These are phyloP conservation scores for Rhynchospora pubera DNA, from an alignment of 176 grass and related monocot genomes.

Conservation along the genomic window DNA sequence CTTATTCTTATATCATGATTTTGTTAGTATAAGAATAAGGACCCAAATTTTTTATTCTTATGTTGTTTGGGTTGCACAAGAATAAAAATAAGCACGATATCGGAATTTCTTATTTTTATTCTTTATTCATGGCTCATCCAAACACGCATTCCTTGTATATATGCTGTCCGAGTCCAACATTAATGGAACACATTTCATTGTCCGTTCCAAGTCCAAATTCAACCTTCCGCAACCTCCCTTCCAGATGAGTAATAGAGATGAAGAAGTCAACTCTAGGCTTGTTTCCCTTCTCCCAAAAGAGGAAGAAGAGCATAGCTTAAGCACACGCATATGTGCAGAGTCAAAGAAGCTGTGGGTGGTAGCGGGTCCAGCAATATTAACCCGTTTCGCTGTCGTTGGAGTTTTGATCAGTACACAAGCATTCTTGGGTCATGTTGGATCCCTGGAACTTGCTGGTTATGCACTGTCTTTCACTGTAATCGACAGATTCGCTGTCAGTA, in stretches of 20 bases:
- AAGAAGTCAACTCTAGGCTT: not conserved
- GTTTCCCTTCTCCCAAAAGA: not conserved
- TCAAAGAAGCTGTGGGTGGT: slow-evolving; percentile 75
- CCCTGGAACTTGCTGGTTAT: slow-evolving; percentile 65
- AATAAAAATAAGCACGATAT: no score
- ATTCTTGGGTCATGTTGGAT: slow-evolving; percentile 68
- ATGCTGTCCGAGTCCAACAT: not conserved
- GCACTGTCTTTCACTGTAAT: slow-evolving; percentile 62
- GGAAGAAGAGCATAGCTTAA: slow-evolving; percentile 19
- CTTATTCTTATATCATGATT: no score
- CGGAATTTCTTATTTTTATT: no score
- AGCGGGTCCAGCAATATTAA: slow-evolving; percentile 58
- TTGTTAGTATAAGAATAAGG: no score
- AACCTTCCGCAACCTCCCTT: no score
- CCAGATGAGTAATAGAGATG: not conserved
- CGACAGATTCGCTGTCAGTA: slow-evolving; percentile 47
- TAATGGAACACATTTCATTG: not conserved
- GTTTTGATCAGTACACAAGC: slow-evolving; percentile 72
- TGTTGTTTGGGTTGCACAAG: no score
- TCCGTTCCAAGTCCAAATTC: not conserved
- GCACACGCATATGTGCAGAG: slow-evolving; percentile 31
- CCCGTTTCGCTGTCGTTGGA: slow-evolving; percentile 48
- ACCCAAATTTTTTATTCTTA: no score
- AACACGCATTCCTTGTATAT: no score
- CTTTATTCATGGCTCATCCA: no score